phyloP scores from a whole-genome alignment of 805 yeast genomes.

The Metschnikowia lochheadii region DNA sequence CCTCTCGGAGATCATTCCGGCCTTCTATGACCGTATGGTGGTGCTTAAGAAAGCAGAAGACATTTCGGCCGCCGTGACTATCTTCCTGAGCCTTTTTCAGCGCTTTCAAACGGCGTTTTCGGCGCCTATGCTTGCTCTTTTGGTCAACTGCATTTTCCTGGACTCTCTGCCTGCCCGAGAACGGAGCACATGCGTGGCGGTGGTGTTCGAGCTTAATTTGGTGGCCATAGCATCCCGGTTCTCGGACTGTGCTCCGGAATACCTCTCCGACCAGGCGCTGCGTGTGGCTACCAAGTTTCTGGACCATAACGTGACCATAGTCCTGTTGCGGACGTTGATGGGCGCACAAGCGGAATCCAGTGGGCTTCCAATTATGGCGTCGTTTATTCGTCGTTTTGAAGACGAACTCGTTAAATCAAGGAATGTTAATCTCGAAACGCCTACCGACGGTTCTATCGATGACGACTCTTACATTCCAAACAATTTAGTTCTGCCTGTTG shows the following conservation, averaged over 20 bases:
- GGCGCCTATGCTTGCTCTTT: constrained; percentile 9
- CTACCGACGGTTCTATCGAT: too few species aligned
- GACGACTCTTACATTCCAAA: too few species aligned
- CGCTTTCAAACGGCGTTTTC: constrained; percentile 44
- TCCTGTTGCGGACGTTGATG: constrained; percentile 4
- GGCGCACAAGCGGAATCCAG: background rate
- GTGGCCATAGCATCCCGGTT: constrained; percentile 11
- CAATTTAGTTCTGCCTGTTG: too few species aligned
- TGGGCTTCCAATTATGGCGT: constrained; percentile 35
- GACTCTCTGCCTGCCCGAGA: constrained; percentile 4
- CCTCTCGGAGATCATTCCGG: constrained; percentile 61
- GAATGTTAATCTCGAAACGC: too few species aligned
- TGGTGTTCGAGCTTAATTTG: constrained; percentile 14
- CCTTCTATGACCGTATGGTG: constrained; percentile 58
- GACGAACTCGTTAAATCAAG: background rate
- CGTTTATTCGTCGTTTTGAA: constrained; percentile 32
- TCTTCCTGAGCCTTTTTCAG: constrained; percentile 72
- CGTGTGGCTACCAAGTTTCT: constrained; percentile 5
- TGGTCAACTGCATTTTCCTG: constrained; percentile 10
- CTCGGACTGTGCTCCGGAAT: constrained; percentile 10
- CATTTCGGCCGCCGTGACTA: constrained; percentile 57
- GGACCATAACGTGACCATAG: constrained; percentile 11
- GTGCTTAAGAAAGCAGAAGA: constrained; percentile 55
- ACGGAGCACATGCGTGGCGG: constrained; percentile 10
- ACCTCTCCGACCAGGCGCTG: constrained; percentile 5